Conservation (phyloP, 306 rosid genomes). For the Parietaria judaica region DNA sequence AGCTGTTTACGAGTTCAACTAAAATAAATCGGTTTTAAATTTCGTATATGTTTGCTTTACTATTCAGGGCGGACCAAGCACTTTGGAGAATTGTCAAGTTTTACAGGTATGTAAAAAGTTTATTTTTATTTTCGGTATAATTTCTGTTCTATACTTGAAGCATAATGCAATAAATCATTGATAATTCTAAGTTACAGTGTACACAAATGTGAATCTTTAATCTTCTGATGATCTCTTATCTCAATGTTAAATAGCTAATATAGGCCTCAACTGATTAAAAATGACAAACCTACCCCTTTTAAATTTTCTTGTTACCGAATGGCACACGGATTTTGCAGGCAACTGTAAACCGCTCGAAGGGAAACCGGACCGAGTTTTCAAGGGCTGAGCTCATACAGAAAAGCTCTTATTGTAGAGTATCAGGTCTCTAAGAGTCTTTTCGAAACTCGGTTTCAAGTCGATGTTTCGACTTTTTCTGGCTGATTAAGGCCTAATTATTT, state of each 20-base stretch:
- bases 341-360: constrained; percentile 78
- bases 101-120: constrained; percentile 50
- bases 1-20: background rate
- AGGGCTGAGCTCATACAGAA: constrained; percentile 75
- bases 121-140: background rate
- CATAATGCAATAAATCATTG: too few species aligned
- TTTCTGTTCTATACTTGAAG: too few species aligned
- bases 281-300: too few species aligned
- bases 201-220: too few species aligned
- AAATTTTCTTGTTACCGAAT: background rate
- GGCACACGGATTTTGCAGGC: constrained; percentile 43
- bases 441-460: background rate
- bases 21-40: background rate
- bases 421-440: constrained; percentile 38
- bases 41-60: constrained; percentile 15
- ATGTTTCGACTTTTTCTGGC: constrained; percentile 8
- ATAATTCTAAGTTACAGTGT: too few species aligned
- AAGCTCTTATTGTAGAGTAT: constrained; percentile 88
- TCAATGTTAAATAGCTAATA: too few species aligned
- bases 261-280: too few species aligned
- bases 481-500: constrained; percentile 6
- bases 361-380: constrained; percentile 68
- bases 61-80: constrained; percentile 87
- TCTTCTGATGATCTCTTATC: too few species aligned
- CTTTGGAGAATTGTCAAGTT: constrained; percentile 86